Base-by-base conservation (phyloP, 2,329 filamentous ascomycete genomes). In the Colletotrichum liriopes region DNA sequence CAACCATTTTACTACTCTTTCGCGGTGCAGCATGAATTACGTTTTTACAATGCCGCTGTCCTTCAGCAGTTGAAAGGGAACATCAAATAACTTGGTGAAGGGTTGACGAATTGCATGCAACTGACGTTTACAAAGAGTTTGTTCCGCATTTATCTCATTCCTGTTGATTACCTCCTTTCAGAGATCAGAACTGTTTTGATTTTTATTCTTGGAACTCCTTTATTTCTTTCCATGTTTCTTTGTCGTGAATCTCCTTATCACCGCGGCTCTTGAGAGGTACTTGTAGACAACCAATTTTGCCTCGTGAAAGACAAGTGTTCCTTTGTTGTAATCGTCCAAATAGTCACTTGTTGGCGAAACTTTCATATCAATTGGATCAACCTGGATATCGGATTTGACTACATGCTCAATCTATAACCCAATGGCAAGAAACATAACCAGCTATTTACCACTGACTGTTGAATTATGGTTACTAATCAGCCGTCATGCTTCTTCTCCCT, bases 211-310 rank as follows among this genome's bases (percentile, higher is more conserved):
- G 5, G 18, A 6, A 37, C 35, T 5, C 2, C 11, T 37, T 37
- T 37, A 8, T 11, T 37, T 37, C 7, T 11, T 9, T 37, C 8
- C 5, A 37, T 35, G 3, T 23, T 51, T 51, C 26, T 5, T 26
- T 51, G 47, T 23, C 8, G 12, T 7, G 23, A 1, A 45, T 45
- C 12, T 5, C 1, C 11, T 16, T 7, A 1, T 6, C 1, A 14
- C 23, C n/a, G 16, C 5, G 5, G 12, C 20, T 47, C 23, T 14
- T 9, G n/a, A 49, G 45, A 49, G 11, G 4, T 5, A 6, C 9
- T 23, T n/a, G 20, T 0, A 5, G n/a, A 2, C 6, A 26, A 0
- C n/a, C n/a, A 14, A 49, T 49, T 2, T 4, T 12, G 12, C 45
- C 45, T 11, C n/a, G 9, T 23, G 45, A 23, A 23, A 37, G 35